Evolutionary conservation across 192 early-diverging fungal species (phyloP).

Genomic region (Mortierella antarctica): DNA sequence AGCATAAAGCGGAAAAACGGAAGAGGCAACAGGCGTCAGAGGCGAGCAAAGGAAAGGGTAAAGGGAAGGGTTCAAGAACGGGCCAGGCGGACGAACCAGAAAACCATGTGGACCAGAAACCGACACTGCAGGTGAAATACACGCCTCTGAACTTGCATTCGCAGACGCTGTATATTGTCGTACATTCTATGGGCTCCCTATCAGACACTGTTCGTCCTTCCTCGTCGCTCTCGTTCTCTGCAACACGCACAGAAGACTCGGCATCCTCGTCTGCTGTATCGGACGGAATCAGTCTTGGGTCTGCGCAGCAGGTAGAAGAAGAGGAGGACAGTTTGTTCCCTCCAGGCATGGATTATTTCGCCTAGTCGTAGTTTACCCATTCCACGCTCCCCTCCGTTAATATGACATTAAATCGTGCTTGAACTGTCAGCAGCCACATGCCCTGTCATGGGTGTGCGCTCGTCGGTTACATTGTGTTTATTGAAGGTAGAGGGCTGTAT

Average conservation of each 20-base stretch:
- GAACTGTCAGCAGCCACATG: too few relatives aligned
- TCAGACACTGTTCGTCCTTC: neutral
- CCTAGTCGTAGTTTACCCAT: neutral
- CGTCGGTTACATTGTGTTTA: too few relatives aligned
- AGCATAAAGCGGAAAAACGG: neutral
- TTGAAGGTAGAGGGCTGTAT: too few relatives aligned
- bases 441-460: too few relatives aligned
- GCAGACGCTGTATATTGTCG: slow-evolving; percentile 37
- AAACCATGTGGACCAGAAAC: slow-evolving; percentile 29
- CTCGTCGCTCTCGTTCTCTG: slow-evolving; percentile 10
- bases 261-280: neutral
- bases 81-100: neutral
- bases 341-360: slow-evolving; percentile 32
- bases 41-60: neutral
- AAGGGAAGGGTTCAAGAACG: slow-evolving; percentile 8
- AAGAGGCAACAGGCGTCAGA: slow-evolving; percentile 3
- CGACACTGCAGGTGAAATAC: slow-evolving; percentile 32
- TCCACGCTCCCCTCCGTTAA: too few relatives aligned
- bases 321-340: slow-evolving; percentile 34
- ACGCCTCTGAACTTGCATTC: slow-evolving; percentile 12
- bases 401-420: too few relatives aligned
- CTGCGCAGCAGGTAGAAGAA: neutral
- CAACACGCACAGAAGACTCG: neutral
- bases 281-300: neutral
- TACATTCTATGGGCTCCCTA: slow-evolving; percentile 1